Percentiles rank a stretch among this genome's conserved stretches.
Evolutionary conservation across 345 rosid species (phyloP).

Genomic region (Hypericum androsaemum): DNA sequence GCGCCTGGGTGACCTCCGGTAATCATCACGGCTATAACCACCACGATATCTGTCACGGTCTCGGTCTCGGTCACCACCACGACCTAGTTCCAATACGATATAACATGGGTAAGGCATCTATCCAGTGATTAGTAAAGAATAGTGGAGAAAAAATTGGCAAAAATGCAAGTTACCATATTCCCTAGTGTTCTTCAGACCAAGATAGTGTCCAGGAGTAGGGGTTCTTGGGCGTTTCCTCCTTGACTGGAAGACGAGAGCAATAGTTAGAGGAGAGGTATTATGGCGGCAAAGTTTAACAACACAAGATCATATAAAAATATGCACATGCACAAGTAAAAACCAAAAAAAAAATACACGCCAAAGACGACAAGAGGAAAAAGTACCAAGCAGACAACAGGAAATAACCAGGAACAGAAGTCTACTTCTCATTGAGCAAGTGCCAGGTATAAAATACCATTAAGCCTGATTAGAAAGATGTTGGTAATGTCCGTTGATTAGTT

Average conservation of each 20-base stretch:
- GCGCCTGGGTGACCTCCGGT: constrained; percentile 30
- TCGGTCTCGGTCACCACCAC: constrained; percentile 52
- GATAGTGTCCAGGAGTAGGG: constrained; percentile 98
- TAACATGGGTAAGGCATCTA: too few species aligned
- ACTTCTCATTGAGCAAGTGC: constrained; percentile 30
- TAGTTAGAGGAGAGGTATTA: constrained; percentile 7
- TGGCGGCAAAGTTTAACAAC: not conserved
- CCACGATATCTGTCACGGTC: constrained; percentile 48
- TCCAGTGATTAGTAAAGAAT: too few species aligned
- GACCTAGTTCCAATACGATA: constrained; percentile 11
- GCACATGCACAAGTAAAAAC: not conserved
- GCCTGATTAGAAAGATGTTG: constrained; percentile 80
- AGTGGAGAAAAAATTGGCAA: not conserved
- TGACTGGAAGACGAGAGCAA: constrained; percentile 53
- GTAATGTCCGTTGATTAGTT: constrained; percentile 96
- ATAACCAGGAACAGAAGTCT: constrained; percentile 18
- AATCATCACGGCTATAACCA: constrained; percentile 42
- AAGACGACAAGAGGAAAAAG: not conserved
- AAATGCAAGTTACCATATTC: constrained; percentile 44
- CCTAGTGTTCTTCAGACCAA: constrained; percentile 80
- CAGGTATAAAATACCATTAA: constrained; percentile 58
- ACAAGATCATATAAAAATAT: not conserved
- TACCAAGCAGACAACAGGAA: constrained; percentile 15
- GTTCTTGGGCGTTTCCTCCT: constrained; percentile 95
- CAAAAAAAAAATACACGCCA: not conserved